These are phyloP conservation scores for Microsporum ferrugineum DNA, from an alignment of 2,329 filamentous ascomycete species.

Conservation along the genomic window DNA sequence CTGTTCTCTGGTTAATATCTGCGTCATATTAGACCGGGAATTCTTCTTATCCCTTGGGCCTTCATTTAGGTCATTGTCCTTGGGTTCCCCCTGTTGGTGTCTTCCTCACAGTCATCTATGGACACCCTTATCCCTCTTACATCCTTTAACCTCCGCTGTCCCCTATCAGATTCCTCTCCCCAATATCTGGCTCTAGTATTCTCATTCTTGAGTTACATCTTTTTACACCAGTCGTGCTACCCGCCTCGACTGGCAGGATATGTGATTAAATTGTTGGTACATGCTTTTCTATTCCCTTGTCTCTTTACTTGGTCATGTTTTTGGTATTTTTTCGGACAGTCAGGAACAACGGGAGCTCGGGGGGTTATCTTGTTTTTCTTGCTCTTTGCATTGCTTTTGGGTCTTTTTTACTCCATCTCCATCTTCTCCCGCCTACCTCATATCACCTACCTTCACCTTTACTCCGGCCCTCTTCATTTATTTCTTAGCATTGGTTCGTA, in stretches of 20 bases:
- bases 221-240: not conserved
- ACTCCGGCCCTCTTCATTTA: constrained; percentile 12
- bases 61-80: not conserved
- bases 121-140: not conserved
- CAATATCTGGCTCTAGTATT: not conserved
- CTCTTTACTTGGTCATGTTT: constrained; percentile 20
- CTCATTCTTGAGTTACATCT: constrained; percentile 5
- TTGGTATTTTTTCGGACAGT: constrained; percentile 7
- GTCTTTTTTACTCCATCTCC: constrained; percentile 12
- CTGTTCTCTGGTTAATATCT: not conserved
- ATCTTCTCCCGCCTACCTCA: not conserved
- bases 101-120: not conserved
- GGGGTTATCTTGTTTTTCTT: not conserved
- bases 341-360: not conserved
- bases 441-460: constrained; percentile 10
- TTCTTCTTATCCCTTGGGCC: not conserved
- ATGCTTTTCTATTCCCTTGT: constrained; percentile 16
- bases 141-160: not conserved
- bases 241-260: constrained; percentile 7
- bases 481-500: not conserved
- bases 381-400: constrained; percentile 17
- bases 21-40: not conserved
- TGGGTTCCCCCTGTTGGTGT: not conserved
- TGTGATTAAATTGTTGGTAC: constrained; percentile 14
- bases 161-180: not conserved